These are phyloP conservation scores for Stropharia rugosoannulata DNA, from an alignment of 768 basidiomycete genomes.

Conservation along the genomic window DNA sequence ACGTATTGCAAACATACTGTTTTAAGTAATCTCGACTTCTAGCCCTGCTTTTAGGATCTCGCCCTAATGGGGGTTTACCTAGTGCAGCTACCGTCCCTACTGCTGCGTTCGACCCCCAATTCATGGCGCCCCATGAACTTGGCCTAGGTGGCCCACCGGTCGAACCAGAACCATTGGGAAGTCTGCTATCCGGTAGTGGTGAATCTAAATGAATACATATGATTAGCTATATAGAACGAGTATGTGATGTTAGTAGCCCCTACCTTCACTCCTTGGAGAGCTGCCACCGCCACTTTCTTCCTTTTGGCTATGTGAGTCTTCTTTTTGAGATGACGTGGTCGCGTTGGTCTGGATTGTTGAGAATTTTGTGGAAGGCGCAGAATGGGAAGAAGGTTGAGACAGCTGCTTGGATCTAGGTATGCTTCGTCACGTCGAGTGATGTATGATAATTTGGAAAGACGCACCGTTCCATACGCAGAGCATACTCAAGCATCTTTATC, in stretches of 20 bases:
- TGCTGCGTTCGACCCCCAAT: conserved; percentile 45
- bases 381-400: conserved; percentile 53
- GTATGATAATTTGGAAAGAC: conserved; percentile 24
- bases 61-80: conserved; percentile 74
- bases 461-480: conserved; percentile 92
- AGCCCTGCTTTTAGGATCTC: conserved; percentile 95
- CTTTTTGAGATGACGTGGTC: conserved; percentile 57
- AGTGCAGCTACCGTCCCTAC: conserved; percentile 44
- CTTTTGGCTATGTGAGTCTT: conserved; percentile 71
- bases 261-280: conserved; percentile 86
- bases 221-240: background rate
- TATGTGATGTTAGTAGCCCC: conserved; percentile 12
- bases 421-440: conserved; percentile 21
- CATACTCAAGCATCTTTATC: conserved; percentile 99
- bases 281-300: conserved; percentile 77
- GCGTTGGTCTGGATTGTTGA: conserved; percentile 56
- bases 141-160: conserved; percentile 45
- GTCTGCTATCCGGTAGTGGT: conserved; percentile 66
- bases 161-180: conserved; percentile 56
- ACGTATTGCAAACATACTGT: conserved; percentile 50
- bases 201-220: conserved; percentile 49
- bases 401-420: conserved; percentile 76
- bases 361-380: conserved; percentile 66
- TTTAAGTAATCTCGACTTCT: conserved; percentile 96
- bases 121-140: conserved; percentile 55